Percentiles rank a stretch among this genome's conserved stretches.
Conservation (phyloP, 768 basidiomycete genomes). For the Tulasnella sp. region DNA sequence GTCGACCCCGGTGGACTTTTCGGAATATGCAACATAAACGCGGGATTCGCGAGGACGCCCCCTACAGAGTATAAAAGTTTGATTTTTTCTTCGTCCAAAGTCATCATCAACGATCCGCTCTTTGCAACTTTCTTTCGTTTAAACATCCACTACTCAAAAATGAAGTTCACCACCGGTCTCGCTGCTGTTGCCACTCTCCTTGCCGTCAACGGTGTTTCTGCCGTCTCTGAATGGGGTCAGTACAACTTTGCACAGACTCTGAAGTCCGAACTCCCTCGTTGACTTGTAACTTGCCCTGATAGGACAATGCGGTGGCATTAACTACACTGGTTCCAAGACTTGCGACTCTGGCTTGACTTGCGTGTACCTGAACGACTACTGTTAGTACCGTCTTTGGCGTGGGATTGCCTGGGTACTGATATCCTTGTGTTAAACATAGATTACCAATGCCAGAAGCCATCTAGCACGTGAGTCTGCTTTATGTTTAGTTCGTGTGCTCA, state of each 20-base stretch:
- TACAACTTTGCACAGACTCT: neutral
- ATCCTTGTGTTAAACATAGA: neutral
- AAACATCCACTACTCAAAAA: neutral
- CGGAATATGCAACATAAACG: neutral
- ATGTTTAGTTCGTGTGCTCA: neutral
- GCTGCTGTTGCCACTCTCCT: slow-evolving; percentile 1
- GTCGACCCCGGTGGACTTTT: neutral
- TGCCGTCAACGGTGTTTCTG: neutral
- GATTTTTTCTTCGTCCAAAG: neutral
- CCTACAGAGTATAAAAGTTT: neutral
- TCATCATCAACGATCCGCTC: neutral
- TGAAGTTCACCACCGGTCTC: slow-evolving; percentile 3
- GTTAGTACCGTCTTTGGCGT: slow-evolving; percentile 14
- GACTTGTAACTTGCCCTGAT: neutral
- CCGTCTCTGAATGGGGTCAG: slow-evolving; percentile 8
- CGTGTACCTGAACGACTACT: slow-evolving; percentile 29
- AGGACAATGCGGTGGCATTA: slow-evolving; percentile 14
- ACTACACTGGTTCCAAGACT: slow-evolving; percentile 30
- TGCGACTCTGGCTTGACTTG: slow-evolving; percentile 38
- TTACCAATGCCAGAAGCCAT: neutral
- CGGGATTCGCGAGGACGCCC: neutral
- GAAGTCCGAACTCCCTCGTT: neutral
- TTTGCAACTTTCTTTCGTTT: neutral
- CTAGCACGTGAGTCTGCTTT: neutral
- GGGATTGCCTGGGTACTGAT: neutral